These are phyloP conservation scores for Neltuma alba DNA, from an alignment of 306 rosid species.

Conservation along the genomic window DNA sequence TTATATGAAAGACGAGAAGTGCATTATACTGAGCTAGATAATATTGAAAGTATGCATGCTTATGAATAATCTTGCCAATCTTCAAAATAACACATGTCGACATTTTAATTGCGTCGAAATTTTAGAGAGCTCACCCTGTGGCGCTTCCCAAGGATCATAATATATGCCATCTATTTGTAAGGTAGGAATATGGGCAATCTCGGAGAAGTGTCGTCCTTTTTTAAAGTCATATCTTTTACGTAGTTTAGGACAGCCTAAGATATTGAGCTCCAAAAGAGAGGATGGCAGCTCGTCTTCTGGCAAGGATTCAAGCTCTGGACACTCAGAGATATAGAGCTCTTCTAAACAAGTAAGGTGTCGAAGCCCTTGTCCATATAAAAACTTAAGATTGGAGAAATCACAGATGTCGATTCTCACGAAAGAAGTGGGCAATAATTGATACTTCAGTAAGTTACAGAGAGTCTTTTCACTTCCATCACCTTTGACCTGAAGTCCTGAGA, in stretches of 20 bases:
- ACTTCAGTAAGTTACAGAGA: too few species aligned
- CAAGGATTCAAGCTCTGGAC: not conserved
- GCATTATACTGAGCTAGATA: too few species aligned
- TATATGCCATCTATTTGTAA: not conserved
- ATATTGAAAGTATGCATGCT: too few species aligned
- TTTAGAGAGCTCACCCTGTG: not conserved
- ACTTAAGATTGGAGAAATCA: not conserved
- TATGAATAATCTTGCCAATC: not conserved
- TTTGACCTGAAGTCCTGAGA: not conserved
- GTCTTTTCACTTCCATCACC: not conserved
- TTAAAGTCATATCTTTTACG: not conserved
- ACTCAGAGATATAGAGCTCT: not conserved
- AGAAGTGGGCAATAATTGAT: not conserved
- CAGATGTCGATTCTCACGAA: not conserved
- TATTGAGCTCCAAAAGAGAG: not conserved
- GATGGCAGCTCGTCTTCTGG: constrained; percentile 2
- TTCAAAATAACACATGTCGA: not conserved
- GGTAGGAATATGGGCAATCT: constrained; percentile 2
- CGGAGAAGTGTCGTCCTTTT: not conserved
- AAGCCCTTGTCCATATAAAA: not conserved
- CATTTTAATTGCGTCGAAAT: too few species aligned
- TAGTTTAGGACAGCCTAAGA: not conserved
- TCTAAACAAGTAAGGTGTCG: not conserved
- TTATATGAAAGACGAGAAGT: too few species aligned
- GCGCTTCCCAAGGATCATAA: not conserved